Percentiles rank a stretch among this genome's conserved stretches.
Conservation (phyloP, 116 monocot species). For the Zostera marina region DNA sequence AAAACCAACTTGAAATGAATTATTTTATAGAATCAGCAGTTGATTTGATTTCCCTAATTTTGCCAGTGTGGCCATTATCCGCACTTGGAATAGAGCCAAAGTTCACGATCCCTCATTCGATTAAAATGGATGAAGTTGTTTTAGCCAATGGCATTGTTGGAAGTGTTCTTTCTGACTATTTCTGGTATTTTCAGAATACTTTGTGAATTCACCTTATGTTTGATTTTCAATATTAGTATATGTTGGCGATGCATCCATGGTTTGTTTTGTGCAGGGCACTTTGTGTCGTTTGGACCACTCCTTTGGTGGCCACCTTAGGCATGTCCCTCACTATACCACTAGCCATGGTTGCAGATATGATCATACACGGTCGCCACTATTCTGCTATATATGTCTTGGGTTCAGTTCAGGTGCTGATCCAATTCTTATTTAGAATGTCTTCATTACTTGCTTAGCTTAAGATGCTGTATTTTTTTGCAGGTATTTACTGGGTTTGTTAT, state of each 20-base stretch:
- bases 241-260: not conserved
- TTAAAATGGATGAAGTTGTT: slow-evolving; percentile 79
- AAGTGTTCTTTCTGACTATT: slow-evolving; percentile 91
- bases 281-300: slow-evolving; percentile 96
- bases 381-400: slow-evolving; percentile 86
- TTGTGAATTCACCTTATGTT: not conserved
- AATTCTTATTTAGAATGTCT: not conserved
- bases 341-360: slow-evolving; percentile 96
- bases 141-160: slow-evolving; percentile 82
- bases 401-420: slow-evolving; percentile 56
- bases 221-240: not conserved
- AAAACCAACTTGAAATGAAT: no score
- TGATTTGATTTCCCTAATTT: slow-evolving; percentile 1
- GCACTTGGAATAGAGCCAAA: slow-evolving; percentile 85
- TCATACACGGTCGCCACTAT: slow-evolving; percentile 93
- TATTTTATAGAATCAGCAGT: no score
- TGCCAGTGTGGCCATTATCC: slow-evolving; percentile 75
- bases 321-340: slow-evolving; percentile 95
- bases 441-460: not conserved
- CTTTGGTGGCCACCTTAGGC: slow-evolving; percentile 86
- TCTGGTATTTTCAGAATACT: slow-evolving; percentile 46
- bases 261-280: slow-evolving; percentile 49
- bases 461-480: slow-evolving; percentile 20
- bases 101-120: slow-evolving; percentile 75
- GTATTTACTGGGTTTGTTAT: slow-evolving; percentile 89